Percentiles rank a stretch among this genome's conserved stretches.
These are phyloP conservation scores for Pythium sp. DNA, from an alignment of 352 stramenopile genomes.

Conservation along the genomic window DNA sequence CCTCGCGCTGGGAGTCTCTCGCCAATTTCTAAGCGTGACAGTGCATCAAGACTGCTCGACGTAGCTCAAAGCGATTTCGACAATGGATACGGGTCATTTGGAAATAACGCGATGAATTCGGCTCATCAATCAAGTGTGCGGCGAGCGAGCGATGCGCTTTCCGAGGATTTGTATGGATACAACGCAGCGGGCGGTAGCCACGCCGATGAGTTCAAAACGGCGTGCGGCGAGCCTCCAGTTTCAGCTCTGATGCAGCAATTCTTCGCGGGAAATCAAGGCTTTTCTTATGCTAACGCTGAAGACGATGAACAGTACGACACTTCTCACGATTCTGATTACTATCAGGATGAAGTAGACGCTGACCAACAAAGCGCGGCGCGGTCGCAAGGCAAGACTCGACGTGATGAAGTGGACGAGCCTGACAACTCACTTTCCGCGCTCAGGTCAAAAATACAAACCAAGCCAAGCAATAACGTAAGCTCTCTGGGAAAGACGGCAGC, in stretches of 20 bases:
- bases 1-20: slow-evolving; percentile 16
- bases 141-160: background rate
- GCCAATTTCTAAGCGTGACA: slow-evolving; percentile 13
- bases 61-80: background rate
- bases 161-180: slow-evolving; percentile 2
- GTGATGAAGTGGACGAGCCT: background rate
- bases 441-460: background rate
- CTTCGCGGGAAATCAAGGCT: slow-evolving; percentile 25
- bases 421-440: background rate
- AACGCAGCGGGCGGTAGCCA: background rate
- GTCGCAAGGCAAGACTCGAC: background rate
- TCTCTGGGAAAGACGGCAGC: background rate
- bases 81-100: slow-evolving; percentile 6
- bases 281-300: background rate
- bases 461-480: background rate
- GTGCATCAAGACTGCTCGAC: slow-evolving; percentile 7
- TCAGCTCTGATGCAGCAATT: slow-evolving; percentile 60
- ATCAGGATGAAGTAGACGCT: background rate
- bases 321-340: slow-evolving; percentile 9
- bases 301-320: slow-evolving; percentile 14
- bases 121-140: background rate
- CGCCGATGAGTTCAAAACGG: background rate
- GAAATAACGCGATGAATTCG: background rate
- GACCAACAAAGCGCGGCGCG: background rate
- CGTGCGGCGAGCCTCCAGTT: slow-evolving; percentile 25